Conservation (phyloP, 2,329 filamentous ascomycete genomes). For the Arachnopeziza araneosa region DNA sequence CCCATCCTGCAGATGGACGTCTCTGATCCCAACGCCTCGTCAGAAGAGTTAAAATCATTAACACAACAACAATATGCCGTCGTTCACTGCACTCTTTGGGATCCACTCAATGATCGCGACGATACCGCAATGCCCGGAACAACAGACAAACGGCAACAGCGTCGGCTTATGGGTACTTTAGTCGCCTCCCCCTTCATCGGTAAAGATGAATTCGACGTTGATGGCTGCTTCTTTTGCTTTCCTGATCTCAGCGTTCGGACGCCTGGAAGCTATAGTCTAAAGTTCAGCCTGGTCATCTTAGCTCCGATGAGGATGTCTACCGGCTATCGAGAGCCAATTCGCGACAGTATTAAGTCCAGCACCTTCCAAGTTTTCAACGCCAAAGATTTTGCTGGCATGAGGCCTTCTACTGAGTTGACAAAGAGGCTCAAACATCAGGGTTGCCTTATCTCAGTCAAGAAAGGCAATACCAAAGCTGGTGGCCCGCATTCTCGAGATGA, state of each 20-base stretch:
- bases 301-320: constrained; percentile 54
- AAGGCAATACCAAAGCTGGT: constrained; percentile 64
- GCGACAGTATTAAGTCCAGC: constrained; percentile 54
- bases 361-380: constrained; percentile 77
- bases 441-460: constrained; percentile 80
- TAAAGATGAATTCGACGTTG: constrained; percentile 63
- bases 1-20: constrained; percentile 73
- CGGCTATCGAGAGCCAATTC: constrained; percentile 46
- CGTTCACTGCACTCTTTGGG: constrained; percentile 72
- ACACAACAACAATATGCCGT: constrained; percentile 62
- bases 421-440: constrained; percentile 73
- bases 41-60: constrained; percentile 46
- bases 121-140: constrained; percentile 60
- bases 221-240: constrained; percentile 83
- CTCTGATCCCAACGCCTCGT: constrained; percentile 48
- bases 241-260: constrained; percentile 76
- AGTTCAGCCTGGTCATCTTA: constrained; percentile 68
- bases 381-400: constrained; percentile 83
- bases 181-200: constrained; percentile 74
- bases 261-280: constrained; percentile 68
- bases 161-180: constrained; percentile 73
- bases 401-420: constrained; percentile 67
- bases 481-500: neutral
- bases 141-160: constrained; percentile 61
- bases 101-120: constrained; percentile 61